A percentile compares a stretch with the other conserved stretches of the same genome.
These are phyloP conservation scores for Dacryopinax spathularia DNA, from an alignment of 768 basidiomycete species.

Conservation along the genomic window DNA sequence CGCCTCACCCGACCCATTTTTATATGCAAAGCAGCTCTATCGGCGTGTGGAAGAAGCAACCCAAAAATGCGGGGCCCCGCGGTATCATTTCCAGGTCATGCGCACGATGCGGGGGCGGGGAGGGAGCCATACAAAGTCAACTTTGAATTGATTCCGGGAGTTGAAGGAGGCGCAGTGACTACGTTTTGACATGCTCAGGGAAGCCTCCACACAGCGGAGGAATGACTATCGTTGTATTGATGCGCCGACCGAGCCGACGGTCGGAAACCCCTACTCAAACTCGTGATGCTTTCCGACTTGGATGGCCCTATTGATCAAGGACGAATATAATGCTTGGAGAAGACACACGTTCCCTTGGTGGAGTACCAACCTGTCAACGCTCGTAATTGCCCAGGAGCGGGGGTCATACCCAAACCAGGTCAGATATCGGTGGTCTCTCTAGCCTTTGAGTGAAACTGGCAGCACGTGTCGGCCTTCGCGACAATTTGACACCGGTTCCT, in stretches of 20 bases:
- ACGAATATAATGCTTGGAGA: background rate
- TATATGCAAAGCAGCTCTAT: background rate
- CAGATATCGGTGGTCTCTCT: too few species aligned
- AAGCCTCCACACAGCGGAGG: conserved; percentile 1
- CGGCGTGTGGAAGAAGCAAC: background rate
- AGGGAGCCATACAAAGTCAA: background rate
- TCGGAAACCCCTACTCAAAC: background rate
- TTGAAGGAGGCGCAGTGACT: background rate
- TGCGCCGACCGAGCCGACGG: background rate
- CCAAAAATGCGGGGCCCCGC: background rate
- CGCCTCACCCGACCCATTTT: background rate
- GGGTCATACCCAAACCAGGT: too few species aligned
- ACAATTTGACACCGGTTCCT: background rate
- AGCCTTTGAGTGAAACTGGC: too few species aligned
- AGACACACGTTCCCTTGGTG: background rate
- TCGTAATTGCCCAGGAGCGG: background rate
- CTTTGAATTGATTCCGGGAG: background rate
- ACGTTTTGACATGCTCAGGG: conserved; percentile 1
- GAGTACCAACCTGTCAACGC: background rate
- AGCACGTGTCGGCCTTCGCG: too few species aligned
- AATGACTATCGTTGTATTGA: background rate
- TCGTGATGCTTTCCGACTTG: background rate
- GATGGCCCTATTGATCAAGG: background rate
- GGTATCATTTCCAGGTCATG: background rate
- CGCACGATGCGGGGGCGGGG: background rate